These are phyloP conservation scores for Beta corolliflora DNA, from an alignment of 179 eudicot genomes.

Conservation along the genomic window DNA sequence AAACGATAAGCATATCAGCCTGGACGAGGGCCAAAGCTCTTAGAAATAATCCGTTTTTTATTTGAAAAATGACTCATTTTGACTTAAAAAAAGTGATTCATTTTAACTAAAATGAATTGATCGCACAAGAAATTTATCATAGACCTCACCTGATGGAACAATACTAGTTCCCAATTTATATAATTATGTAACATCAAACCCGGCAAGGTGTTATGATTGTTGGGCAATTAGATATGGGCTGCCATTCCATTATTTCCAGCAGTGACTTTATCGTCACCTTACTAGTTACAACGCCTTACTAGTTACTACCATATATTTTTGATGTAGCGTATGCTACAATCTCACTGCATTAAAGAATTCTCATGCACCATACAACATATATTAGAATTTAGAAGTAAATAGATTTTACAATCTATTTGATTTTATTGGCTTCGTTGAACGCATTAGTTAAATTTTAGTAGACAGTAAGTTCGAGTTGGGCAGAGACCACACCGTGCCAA, in stretches of 20 bases:
- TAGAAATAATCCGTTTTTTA: too few relatives aligned
- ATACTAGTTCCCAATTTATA: too few relatives aligned
- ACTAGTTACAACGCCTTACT: not conserved
- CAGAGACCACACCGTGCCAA: too few relatives aligned
- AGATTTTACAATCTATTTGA: too few relatives aligned
- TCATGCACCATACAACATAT: not conserved
- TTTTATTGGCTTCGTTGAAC: not conserved
- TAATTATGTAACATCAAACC: too few relatives aligned
- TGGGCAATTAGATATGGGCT: not conserved
- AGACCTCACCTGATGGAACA: too few relatives aligned
- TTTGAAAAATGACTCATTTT: too few relatives aligned
- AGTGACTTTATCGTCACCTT: not conserved
- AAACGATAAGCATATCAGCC: too few relatives aligned
- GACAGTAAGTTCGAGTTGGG: not conserved
- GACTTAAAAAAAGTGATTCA: too few relatives aligned
- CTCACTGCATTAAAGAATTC: not conserved
- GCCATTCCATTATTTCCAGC: not conserved
- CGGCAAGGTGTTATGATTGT: not conserved
- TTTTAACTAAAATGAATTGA: too few relatives aligned
- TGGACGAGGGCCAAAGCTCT: too few relatives aligned
- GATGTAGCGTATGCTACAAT: not conserved
- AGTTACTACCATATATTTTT: not conserved
- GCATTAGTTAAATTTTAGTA: not conserved
- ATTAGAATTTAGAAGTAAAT: not conserved
- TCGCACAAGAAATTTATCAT: too few relatives aligned